phyloP scores from a whole-genome alignment of 1,139 yeast species.

The Pneumocystis murina region DNA sequence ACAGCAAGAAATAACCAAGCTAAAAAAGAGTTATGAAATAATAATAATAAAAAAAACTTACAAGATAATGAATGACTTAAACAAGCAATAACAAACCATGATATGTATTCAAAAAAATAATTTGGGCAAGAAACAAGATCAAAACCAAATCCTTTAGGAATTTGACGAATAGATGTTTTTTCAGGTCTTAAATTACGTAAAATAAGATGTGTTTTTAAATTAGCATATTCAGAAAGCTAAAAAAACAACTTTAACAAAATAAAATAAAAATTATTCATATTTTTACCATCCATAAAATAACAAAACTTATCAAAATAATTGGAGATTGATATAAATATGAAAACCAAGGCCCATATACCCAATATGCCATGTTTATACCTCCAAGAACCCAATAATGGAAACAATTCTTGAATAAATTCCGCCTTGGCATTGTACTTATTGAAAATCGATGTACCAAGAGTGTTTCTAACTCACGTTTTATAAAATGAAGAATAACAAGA shows the following conservation, averaged over 20 bases:
- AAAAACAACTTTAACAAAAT: neutral
- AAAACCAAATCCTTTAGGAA: constrained; percentile 40
- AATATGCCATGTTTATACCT: constrained; percentile 55
- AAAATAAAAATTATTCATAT: neutral
- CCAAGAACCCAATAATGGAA: constrained; percentile 82
- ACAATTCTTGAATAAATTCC: constrained; percentile 75
- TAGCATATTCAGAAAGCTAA: constrained; percentile 48
- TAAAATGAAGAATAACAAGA: constrained; percentile 56
- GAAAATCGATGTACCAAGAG: constrained; percentile 71
- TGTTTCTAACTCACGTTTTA: constrained; percentile 82
- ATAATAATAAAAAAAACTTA: neutral
- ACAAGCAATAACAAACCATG: constrained; percentile 57
- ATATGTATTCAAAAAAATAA: constrained; percentile 69
- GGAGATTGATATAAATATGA: neutral
- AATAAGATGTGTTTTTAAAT: constrained; percentile 51
- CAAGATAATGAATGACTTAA: constrained; percentile 53
- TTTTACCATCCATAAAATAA: constrained; percentile 33
- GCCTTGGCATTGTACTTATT: constrained; percentile 78
- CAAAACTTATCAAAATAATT: constrained; percentile 15
- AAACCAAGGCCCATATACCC: constrained; percentile 49
- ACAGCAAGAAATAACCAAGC: constrained; percentile 53
- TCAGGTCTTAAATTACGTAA: constrained; percentile 41
- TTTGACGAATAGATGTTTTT: constrained; percentile 34
- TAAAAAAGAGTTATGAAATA: constrained; percentile 14
- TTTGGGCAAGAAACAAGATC: constrained; percentile 48